Percentiles rank a stretch among this genome's conserved stretches.
phyloP scores from a whole-genome alignment of 1,284 basidiomycete species.

The Rhodofomes roseus region DNA sequence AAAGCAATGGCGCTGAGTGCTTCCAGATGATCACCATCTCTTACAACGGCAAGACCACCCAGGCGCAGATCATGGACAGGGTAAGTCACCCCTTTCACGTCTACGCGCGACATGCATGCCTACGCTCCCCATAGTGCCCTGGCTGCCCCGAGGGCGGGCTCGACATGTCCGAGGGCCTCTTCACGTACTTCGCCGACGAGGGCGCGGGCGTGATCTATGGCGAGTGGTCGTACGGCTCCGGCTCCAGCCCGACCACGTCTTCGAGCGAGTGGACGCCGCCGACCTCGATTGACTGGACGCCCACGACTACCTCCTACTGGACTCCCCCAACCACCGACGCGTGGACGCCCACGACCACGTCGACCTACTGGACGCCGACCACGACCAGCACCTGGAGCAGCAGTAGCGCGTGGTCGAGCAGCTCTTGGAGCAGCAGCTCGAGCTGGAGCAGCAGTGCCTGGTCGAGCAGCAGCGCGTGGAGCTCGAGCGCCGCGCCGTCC shows the following conservation, averaged over 20 bases:
- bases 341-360: conserved; percentile 13
- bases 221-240: conserved; percentile 28
- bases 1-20: conserved; percentile 61
- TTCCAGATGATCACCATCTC: conserved; percentile 63
- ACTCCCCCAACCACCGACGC: conserved; percentile 17
- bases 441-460: conserved; percentile 18
- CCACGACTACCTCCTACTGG: conserved; percentile 24
- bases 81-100: conserved; percentile 33
- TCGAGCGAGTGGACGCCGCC: conserved; percentile 9
- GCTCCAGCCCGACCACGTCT: conserved; percentile 22
- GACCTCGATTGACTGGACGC: conserved; percentile 15
- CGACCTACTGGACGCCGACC: conserved; percentile 23
- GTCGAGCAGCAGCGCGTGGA: conserved; percentile 15
- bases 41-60: conserved; percentile 56
- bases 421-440: conserved; percentile 18
- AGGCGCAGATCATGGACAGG: conserved; percentile 67
- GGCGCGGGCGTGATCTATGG: conserved; percentile 20
- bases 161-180: conserved; percentile 77
- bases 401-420: conserved; percentile 17
- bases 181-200: conserved; percentile 51
- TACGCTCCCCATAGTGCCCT: conserved; percentile 46
- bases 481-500: conserved; percentile 18
- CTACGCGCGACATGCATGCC: not conserved
- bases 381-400: conserved; percentile 10
- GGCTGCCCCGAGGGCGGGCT: conserved; percentile 70